Conservation (phyloP, 352 stramenopile genomes). For the Phytophthora pisi region DNA sequence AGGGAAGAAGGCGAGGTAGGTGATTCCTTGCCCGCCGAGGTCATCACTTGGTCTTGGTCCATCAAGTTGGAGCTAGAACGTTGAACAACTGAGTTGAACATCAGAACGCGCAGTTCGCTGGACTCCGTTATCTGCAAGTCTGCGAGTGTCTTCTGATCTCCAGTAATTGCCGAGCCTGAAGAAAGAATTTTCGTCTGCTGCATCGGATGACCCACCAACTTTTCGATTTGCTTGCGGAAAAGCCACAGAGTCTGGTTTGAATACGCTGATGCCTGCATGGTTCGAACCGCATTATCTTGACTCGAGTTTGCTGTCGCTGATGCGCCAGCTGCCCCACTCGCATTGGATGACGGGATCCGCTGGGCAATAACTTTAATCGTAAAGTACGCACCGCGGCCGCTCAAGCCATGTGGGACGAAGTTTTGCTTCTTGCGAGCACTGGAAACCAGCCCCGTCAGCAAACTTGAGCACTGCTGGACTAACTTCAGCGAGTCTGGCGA, state of each 20-base stretch:
- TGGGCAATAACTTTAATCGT: conserved; percentile 83
- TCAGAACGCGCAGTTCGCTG: conserved; percentile 76
- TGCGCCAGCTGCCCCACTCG: conserved; percentile 24
- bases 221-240: conserved; percentile 80
- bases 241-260: conserved; percentile 79
- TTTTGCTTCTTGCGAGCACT: conserved; percentile 54
- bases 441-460: conserved; percentile 75
- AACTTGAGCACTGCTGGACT: conserved; percentile 79
- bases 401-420: conserved; percentile 69
- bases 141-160: conserved; percentile 80
- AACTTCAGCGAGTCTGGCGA: conserved; percentile 60
- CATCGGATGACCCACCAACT: conserved; percentile 68
- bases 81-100: conserved; percentile 86
- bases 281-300: conserved; percentile 64
- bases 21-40: conserved; percentile 21
- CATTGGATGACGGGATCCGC: conserved; percentile 64
- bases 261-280: conserved; percentile 65
- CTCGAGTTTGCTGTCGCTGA: conserved; percentile 24
- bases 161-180: conserved; percentile 65
- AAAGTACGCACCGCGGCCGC: conserved; percentile 75
- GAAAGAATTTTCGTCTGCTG: conserved; percentile 86
- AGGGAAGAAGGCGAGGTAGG: conserved; percentile 17
- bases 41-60: conserved; percentile 51
- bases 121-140: conserved; percentile 82
- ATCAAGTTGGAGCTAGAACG: conserved; percentile 40